phyloP scores from a whole-genome alignment of 306 rosid genomes.

The Adenanthera pavonina region DNA sequence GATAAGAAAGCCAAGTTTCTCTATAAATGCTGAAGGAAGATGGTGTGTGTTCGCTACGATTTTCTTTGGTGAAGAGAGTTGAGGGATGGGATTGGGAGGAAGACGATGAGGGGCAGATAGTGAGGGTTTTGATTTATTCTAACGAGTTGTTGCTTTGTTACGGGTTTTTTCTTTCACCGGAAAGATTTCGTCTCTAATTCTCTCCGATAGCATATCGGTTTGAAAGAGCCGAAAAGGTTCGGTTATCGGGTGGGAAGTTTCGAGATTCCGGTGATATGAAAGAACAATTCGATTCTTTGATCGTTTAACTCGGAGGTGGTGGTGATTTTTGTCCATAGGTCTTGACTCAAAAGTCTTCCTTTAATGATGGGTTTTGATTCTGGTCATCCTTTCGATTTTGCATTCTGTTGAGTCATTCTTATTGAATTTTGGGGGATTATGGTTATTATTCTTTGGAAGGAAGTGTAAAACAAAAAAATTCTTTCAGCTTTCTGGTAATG shows the following conservation, averaged over 20 bases:
- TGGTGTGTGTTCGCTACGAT: background rate
- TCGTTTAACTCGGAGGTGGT: background rate
- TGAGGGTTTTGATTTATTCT: slow-evolving; percentile 36
- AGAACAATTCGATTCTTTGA: slow-evolving; percentile 19
- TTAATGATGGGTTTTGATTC: background rate
- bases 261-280: slow-evolving; percentile 31
- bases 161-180: background rate
- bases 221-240: background rate
- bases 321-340: slow-evolving; percentile 29
- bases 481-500: slow-evolving; percentile 9
- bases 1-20: background rate
- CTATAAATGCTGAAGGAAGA: slow-evolving; percentile 32
- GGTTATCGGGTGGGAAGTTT: slow-evolving; percentile 15
- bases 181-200: background rate
- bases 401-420: background rate
- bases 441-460: background rate
- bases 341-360: slow-evolving; percentile 25
- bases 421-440: slow-evolving; percentile 21
- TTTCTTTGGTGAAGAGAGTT: background rate
- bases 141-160: slow-evolving; percentile 6
- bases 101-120: background rate
- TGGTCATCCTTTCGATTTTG: background rate
- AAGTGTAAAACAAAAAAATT: background rate
- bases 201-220: background rate
- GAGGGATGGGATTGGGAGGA: slow-evolving; percentile 10